These are phyloP conservation scores for Phycomyces nitens DNA, from an alignment of 192 early-diverging fungal species.

Conservation along the genomic window DNA sequence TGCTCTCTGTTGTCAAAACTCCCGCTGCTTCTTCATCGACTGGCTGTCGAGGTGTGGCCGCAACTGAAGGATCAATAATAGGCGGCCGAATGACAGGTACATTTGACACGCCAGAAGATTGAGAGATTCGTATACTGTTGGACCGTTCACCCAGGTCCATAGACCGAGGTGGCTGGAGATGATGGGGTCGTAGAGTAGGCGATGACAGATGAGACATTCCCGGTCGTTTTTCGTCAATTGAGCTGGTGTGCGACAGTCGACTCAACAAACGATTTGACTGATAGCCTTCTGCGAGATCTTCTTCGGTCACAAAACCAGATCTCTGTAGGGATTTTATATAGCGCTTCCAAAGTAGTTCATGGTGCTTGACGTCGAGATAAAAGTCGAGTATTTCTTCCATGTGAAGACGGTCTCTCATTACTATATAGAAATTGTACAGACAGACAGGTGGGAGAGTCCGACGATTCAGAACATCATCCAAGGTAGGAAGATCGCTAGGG, in stretches of 20 bases:
- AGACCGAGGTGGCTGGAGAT: slow-evolving; percentile 2
- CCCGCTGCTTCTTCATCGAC: not conserved
- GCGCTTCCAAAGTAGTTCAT: slow-evolving; percentile 63
- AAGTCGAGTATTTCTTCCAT: slow-evolving; percentile 73
- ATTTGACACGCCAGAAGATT: too few relatives aligned
- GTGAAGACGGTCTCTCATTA: slow-evolving; percentile 63
- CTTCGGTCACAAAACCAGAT: slow-evolving; percentile 27
- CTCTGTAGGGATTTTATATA: slow-evolving; percentile 44
- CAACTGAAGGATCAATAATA: too few relatives aligned
- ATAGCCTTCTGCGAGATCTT: slow-evolving; percentile 28
- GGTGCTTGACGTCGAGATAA: slow-evolving; percentile 69
- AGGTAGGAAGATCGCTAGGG: slow-evolving; percentile 49
- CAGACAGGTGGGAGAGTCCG: slow-evolving; percentile 69
- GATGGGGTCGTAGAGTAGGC: slow-evolving; percentile 6
- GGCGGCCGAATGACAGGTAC: too few relatives aligned
- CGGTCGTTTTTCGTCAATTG: not conserved
- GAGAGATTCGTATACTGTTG: too few relatives aligned
- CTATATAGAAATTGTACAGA: slow-evolving; percentile 74
- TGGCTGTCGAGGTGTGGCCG: not conserved
- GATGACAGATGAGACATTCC: slow-evolving; percentile 1
- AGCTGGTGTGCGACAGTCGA: slow-evolving; percentile 23
- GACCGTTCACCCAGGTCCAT: not conserved
- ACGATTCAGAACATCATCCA: slow-evolving; percentile 65
- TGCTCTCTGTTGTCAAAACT: not conserved
- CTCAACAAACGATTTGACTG: slow-evolving; percentile 28